Evolutionary conservation across 176 grass and related monocot species (phyloP), one percentile per base, ranked within the genome.

Genomic region (Triticum turgidum): DNA sequence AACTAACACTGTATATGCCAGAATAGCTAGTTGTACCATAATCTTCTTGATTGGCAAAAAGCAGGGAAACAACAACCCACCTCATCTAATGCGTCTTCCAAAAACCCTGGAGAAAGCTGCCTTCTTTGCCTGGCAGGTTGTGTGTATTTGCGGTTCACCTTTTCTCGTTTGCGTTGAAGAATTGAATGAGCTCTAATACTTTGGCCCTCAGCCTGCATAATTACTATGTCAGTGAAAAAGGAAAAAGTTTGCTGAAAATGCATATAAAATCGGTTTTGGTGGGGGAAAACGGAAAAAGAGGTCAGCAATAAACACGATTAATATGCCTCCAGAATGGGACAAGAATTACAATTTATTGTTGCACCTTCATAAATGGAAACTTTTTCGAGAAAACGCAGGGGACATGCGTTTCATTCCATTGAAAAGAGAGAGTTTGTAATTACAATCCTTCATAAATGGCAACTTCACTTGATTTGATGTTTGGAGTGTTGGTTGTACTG

Each of bases 31-130:
- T 45, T 61, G 34, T 63, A 81, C 2, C 12, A 77, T 61, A 39
- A 80, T 47, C 27, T 74, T 85, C 42, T 49, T 75, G 61, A 85
- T 69, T 32, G 52, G 59, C 29, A 61, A 68, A 83, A 87, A 79
- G n/a, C 41, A 89, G 38, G 73, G 18, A 63, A 78, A 64, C 32
- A 25, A 90, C 79, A 74, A 68, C 77, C 25, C 7, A 96, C 97
- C 94, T 99, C 94, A 90, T 99, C 90, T 86, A 92, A 49, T 47
- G 90, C 97, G 18, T 96, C 97, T 84, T 99, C 97, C 62, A 96
- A 89, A 79, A 90, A 96, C 38, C 89, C 90, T 33, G 97, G 97
- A 86, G 97, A 91, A 71, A 99, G 86, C 33, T 91, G 85, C 5
- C 89, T 59, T 88, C 94, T 90, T 88, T 78, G 90, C 69, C 87